phyloP scores from a whole-genome alignment of 495 filamentous ascomycete species.

The Hyaloscypha hepaticicola region DNA sequence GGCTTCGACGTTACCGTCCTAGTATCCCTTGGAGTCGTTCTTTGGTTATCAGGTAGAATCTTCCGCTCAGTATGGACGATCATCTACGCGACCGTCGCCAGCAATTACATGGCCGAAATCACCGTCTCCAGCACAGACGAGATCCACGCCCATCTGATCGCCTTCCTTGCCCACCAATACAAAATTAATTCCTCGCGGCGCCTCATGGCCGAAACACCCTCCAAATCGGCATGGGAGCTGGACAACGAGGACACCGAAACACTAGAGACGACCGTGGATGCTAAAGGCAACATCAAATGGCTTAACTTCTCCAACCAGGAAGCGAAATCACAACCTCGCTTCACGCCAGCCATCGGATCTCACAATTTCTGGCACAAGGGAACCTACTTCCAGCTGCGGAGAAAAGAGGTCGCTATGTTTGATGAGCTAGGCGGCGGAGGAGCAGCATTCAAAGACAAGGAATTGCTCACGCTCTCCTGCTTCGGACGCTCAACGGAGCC shows the following conservation, averaged over 20 bases:
- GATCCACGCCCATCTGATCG: constrained; percentile 59
- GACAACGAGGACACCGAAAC: constrained; percentile 42
- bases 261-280: constrained; percentile 21
- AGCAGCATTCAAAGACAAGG: constrained; percentile 38
- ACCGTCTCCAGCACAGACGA: constrained; percentile 56
- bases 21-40: constrained; percentile 48
- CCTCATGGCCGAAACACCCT: constrained; percentile 56
- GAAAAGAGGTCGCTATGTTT: constrained; percentile 34
- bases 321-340: constrained; percentile 44
- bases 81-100: constrained; percentile 31
- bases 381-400: constrained; percentile 39
- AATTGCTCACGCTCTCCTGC: constrained; percentile 45
- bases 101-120: constrained; percentile 54
- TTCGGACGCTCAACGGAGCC: constrained; percentile 54
- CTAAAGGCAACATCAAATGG: constrained; percentile 29
- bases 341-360: constrained; percentile 48
- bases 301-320: constrained; percentile 33
- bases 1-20: constrained; percentile 58
- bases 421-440: constrained; percentile 23
- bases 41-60: constrained; percentile 33
- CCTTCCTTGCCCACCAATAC: constrained; percentile 57
- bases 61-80: constrained; percentile 30
- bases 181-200: constrained; percentile 51
- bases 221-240: constrained; percentile 51
- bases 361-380: constrained; percentile 44